These are phyloP conservation scores for Chernovozyma aurita DNA, from an alignment of 1,139 yeast species.

Conservation along the genomic window DNA sequence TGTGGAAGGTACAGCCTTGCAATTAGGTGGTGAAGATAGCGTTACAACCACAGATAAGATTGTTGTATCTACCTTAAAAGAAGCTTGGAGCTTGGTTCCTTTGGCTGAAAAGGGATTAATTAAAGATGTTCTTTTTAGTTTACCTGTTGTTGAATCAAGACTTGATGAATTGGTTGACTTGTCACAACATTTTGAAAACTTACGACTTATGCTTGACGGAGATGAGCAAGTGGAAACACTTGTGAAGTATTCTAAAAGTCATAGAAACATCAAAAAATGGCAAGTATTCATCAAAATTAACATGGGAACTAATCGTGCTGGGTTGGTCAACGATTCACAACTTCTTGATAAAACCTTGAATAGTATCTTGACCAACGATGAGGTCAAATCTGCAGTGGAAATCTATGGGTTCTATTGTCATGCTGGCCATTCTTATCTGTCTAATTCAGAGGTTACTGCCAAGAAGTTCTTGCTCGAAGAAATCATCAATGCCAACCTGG, in stretches of 20 bases:
- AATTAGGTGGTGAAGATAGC: constrained; percentile 18
- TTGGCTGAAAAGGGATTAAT: constrained; percentile 43
- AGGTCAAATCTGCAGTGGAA: constrained; percentile 23
- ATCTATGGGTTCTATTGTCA: constrained; percentile 73
- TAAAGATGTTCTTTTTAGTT: constrained; percentile 60
- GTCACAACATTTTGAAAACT: constrained; percentile 31
- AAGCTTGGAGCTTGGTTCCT: constrained; percentile 53
- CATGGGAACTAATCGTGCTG: constrained; percentile 65
- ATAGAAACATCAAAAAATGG: constrained; percentile 33
- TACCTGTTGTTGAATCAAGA: constrained; percentile 59
- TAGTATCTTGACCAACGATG: constrained; percentile 16
- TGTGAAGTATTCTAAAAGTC: constrained; percentile 25
- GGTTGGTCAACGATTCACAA: constrained; percentile 35
- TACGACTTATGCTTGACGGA: constrained; percentile 62
- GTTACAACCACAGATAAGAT: constrained; percentile 33
- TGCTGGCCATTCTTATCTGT: constrained; percentile 70
- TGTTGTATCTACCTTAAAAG: constrained; percentile 69
- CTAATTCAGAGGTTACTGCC: constrained; percentile 46
- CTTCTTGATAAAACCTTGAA: constrained; percentile 26
- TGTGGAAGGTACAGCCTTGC: constrained; percentile 31
- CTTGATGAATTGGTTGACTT: constrained; percentile 48
- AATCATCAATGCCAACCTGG: constrained; percentile 50
- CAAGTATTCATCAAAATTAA: constrained; percentile 54
- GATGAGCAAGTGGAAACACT: constrained; percentile 50
- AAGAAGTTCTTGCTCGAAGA: constrained; percentile 48